A percentile compares a stretch with the other conserved stretches of the same genome.
phyloP scores from a whole-genome alignment of 2,329 filamentous ascomycete species.

The Colletotrichum tofieldiae region DNA sequence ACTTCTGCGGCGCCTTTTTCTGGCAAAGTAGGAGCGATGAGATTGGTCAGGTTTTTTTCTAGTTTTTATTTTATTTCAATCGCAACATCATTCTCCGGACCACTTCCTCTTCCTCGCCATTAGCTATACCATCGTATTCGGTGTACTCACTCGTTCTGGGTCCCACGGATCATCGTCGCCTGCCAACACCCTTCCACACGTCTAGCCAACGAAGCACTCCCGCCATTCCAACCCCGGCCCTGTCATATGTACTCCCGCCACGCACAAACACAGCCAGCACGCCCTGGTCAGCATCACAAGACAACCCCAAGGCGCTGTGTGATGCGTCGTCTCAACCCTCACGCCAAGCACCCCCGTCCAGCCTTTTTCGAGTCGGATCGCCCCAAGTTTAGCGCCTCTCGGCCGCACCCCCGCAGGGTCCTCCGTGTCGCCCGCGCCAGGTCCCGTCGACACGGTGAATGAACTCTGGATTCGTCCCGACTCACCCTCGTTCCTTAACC shows the following conservation, averaged over 20 bases:
- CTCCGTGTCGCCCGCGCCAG: constrained; percentile 16
- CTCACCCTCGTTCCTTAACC: neutral
- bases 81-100: neutral
- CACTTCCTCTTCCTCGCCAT: neutral
- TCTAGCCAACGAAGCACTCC: neutral
- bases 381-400: constrained; percentile 13
- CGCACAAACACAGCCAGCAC: neutral
- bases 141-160: neutral
- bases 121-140: no score
- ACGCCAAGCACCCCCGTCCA: neutral
- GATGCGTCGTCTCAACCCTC: constrained; percentile 20
- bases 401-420: neutral
- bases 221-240: constrained; percentile 9
- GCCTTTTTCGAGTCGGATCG: neutral
- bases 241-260: neutral
- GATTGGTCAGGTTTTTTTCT: neutral
- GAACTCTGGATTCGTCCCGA: constrained; percentile 23
- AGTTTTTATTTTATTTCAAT: no score
- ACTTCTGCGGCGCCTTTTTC: neutral
- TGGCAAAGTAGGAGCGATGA: neutral
- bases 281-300: constrained; percentile 9
- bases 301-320: neutral
- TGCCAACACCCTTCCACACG: neutral
- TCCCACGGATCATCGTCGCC: neutral
- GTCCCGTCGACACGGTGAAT: constrained; percentile 10